Conservation (phyloP, 805 yeast genomes). For the Tetrapisispora nanseiensis region DNA sequence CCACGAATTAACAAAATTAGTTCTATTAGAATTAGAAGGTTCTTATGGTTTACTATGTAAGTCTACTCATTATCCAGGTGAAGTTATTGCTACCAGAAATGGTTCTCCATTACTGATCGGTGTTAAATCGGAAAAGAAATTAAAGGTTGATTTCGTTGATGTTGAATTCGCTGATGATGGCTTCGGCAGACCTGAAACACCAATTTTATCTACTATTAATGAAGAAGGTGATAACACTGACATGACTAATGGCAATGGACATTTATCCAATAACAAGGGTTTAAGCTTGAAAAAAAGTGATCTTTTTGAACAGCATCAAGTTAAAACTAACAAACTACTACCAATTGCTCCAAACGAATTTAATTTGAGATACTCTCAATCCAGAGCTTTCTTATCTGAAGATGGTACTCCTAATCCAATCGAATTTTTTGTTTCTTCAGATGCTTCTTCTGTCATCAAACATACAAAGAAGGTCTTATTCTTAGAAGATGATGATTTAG, state of each 20-base stretch:
- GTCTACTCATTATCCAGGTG: slow-evolving; percentile 88
- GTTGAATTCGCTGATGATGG: slow-evolving; percentile 83
- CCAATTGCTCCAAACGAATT: slow-evolving; percentile 49
- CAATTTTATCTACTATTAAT: slow-evolving; percentile 16
- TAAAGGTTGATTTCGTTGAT: slow-evolving; percentile 96
- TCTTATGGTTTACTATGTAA: slow-evolving; percentile 93
- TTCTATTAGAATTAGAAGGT: slow-evolving; percentile 87
- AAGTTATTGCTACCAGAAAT: slow-evolving; percentile 92
- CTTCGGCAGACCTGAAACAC: slow-evolving; percentile 28
- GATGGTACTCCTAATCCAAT: slow-evolving; percentile 89
- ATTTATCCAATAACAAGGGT: slow-evolving; percentile 2
- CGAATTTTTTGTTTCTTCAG: slow-evolving; percentile 92
- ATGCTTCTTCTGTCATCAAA: slow-evolving; percentile 92
- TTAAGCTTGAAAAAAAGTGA: neutral
- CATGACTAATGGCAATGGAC: slow-evolving; percentile 2
- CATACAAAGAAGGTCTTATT: slow-evolving; percentile 95
- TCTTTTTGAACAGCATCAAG: slow-evolving; percentile 1
- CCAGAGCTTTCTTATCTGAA: slow-evolving; percentile 93
- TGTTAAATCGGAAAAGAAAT: slow-evolving; percentile 88
- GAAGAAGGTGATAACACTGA: slow-evolving; percentile 1
- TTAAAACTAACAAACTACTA: slow-evolving; percentile 24
- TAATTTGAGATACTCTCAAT: slow-evolving; percentile 74
- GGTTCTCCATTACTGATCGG: slow-evolving; percentile 97
- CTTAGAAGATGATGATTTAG: slow-evolving; percentile 97
- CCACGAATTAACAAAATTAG: slow-evolving; percentile 86